These are phyloP conservation scores for Solanum ossicruentum DNA, from an alignment of 257 asterid species.

Conservation along the genomic window DNA sequence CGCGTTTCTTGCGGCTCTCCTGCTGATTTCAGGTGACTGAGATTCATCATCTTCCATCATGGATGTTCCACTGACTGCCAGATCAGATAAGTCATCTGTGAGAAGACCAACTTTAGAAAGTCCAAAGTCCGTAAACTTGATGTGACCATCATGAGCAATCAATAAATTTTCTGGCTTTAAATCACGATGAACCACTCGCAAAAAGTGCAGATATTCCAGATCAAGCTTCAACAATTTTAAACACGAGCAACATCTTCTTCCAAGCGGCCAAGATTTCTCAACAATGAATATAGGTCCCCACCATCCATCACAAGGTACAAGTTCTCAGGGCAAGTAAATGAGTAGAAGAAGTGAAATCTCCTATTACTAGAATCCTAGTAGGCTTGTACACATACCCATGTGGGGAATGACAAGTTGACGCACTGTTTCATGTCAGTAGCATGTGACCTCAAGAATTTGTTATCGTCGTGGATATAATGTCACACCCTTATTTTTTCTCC, in stretches of 20 bases:
- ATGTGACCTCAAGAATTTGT: too few relatives aligned
- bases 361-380: too few relatives aligned
- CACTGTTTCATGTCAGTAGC: too few relatives aligned
- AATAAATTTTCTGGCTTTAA: constrained; percentile 95
- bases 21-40: constrained; percentile 55
- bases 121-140: constrained; percentile 98
- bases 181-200: constrained; percentile 94
- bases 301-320: constrained; percentile 99
- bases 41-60: constrained; percentile 89
- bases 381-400: too few relatives aligned
- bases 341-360: constrained; percentile 46
- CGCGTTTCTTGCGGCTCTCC: constrained; percentile 76
- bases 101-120: constrained; percentile 97
- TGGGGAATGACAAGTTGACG: too few relatives aligned
- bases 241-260: constrained; percentile 97
- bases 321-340: constrained; percentile 97
- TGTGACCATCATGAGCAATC: constrained; percentile 98
- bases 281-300: constrained; percentile 90
- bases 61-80: constrained; percentile 82
- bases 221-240: constrained; percentile 99
- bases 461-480: too few relatives aligned
- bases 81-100: constrained; percentile 92
- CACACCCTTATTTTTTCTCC: too few relatives aligned
- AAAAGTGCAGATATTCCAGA: constrained; percentile 89
- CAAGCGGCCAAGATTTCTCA: constrained; percentile 93